Base-by-base conservation (phyloP, 108 stramenopile genomes). In the Pseudonitzschia multistriata region DNA sequence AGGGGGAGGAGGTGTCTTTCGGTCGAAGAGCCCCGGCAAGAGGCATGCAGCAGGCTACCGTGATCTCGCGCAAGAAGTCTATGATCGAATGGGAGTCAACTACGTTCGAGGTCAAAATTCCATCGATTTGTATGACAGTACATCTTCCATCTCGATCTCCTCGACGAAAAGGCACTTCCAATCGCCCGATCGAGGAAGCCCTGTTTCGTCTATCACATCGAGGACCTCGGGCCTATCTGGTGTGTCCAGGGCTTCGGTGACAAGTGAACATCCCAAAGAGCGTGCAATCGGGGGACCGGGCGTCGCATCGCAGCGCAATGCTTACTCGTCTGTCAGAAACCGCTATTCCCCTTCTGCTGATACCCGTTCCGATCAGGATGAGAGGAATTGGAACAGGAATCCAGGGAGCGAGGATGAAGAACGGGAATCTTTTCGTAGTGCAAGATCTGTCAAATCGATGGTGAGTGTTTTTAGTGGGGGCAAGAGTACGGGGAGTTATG, bases 71-170 rank as follows among this genome's bases (percentile, higher is more conserved):
- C 76, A 82, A 66, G 81, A 78, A 40, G 81, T 82, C 55, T 82
- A 82, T 42, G 81, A 82, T 72, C 78, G 81, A 19, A 74, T 82
- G 77, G 81, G 81, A 24, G 77, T 82, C 36, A 62, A 65, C 19
- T 75, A 75, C 36, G 49, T 75, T 33, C 73, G 66, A 25, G 73
- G 73, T 24, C 65, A 52, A 3, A 34, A 64, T 49, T 61, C 73
- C n/a, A 60, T 60, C 47, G 66, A 65, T 34, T 31, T 60, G n/a
- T 33, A 60, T 29, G 59, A 60, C 59, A 60, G 35, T 5, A 60
- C 31, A 34, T 35, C 21, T 8, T 11, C 35, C 3, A 34, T 31
- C 27, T 60, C 35, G 59, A 33, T 31, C 31, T 24, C 59, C 8
- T 5, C 13, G 5, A 55, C 54, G 15, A 55, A 6, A 6, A 55